These are phyloP conservation scores for Suhomyces kunorum DNA, from an alignment of 1,139 yeast species.

Conservation along the genomic window DNA sequence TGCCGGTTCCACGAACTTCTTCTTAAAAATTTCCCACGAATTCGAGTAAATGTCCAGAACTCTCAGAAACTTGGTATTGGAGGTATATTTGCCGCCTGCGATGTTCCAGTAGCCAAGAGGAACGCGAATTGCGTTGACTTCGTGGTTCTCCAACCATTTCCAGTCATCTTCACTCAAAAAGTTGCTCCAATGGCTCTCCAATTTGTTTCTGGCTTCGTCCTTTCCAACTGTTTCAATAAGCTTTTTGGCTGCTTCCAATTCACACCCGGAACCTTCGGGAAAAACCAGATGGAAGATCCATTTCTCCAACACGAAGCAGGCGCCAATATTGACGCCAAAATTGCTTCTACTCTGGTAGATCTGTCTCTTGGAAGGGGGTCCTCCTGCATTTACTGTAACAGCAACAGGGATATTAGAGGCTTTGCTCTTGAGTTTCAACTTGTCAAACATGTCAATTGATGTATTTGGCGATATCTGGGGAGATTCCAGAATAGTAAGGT, in stretches of 20 bases:
- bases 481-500: neutral
- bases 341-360: slow-evolving; percentile 68
- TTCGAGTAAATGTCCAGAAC: slow-evolving; percentile 55
- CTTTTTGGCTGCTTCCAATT: slow-evolving; percentile 67
- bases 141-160: slow-evolving; percentile 66
- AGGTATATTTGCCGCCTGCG: slow-evolving; percentile 58
- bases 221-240: slow-evolving; percentile 50
- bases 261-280: slow-evolving; percentile 56
- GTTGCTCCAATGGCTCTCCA: slow-evolving; percentile 70
- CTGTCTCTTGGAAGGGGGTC: slow-evolving; percentile 47
- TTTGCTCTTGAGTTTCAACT: slow-evolving; percentile 41
- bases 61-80: slow-evolving; percentile 61
- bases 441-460: slow-evolving; percentile 36
- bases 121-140: slow-evolving; percentile 75
- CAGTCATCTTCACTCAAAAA: slow-evolving; percentile 74
- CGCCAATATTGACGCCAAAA: slow-evolving; percentile 86
- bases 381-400: slow-evolving; percentile 30
- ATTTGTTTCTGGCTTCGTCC: slow-evolving; percentile 53
- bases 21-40: slow-evolving; percentile 67
- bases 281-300: slow-evolving; percentile 66
- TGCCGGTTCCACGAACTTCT: slow-evolving; percentile 56
- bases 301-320: slow-evolving; percentile 77
- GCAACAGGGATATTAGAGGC: slow-evolving; percentile 33
- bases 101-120: slow-evolving; percentile 94
- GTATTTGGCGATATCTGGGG: neutral